Percentiles rank a stretch among this genome's conserved stretches.
Evolutionary conservation across 306 rosid species (phyloP).

Genomic region (Citrullus mucosospermus): DNA sequence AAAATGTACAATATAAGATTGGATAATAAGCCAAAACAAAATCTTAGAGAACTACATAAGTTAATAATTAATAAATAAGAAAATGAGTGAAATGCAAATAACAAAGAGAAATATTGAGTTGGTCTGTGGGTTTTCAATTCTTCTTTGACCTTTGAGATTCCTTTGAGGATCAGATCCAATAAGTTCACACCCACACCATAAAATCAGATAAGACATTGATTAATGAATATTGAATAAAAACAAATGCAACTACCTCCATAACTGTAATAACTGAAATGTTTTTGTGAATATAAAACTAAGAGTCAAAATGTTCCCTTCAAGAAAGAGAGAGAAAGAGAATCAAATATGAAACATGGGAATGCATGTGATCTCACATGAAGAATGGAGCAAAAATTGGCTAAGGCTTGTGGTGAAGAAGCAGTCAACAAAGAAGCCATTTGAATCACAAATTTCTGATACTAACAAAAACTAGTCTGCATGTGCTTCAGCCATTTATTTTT

Average conservation of each 20-base stretch:
- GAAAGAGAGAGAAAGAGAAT: neutral
- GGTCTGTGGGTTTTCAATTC: slow-evolving; percentile 6
- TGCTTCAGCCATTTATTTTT: neutral
- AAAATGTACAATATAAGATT: neutral
- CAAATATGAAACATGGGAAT: slow-evolving; percentile 6
- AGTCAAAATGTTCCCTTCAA: neutral
- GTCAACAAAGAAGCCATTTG: neutral
- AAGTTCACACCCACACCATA: neutral
- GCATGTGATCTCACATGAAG: slow-evolving; percentile 11
- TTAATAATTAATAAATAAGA: neutral
- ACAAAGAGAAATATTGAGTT: neutral
- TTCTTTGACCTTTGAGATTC: slow-evolving; percentile 7
- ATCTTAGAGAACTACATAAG: neutral
- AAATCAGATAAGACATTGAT: neutral
- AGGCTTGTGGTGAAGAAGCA: slow-evolving; percentile 5
- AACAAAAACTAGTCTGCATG: neutral
- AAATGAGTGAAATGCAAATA: neutral
- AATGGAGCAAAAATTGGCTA: slow-evolving; percentile 9
- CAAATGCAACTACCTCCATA: slow-evolving; percentile 13
- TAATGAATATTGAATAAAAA: neutral
- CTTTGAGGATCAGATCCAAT: slow-evolving; percentile 7
- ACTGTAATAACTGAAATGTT: neutral
- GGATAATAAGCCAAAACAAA: neutral
- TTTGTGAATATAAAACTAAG: neutral
- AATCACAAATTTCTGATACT: neutral